Evolutionary conservation across 768 basidiomycete genomes (phyloP).

Genomic region (Podaxis sp.): DNA sequence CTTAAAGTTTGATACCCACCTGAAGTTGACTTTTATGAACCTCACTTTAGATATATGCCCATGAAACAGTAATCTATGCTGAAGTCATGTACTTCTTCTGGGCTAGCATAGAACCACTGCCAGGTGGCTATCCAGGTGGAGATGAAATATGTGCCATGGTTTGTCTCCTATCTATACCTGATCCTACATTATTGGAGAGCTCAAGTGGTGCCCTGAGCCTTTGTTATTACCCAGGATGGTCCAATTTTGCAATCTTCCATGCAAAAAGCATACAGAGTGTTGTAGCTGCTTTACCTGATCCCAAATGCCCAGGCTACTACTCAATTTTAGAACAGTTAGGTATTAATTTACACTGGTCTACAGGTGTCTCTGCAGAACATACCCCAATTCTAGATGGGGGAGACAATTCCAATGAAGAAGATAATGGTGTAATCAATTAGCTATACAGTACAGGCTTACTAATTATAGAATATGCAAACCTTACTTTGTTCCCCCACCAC

Average conservation of each 20-base stretch:
- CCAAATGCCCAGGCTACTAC: not conserved
- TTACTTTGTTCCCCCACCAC: not conserved
- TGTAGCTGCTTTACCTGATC: not conserved
- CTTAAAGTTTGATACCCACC: no score
- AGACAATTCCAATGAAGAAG: not conserved
- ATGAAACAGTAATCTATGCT: not conserved
- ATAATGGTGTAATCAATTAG: not conserved
- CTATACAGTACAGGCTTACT: not conserved
- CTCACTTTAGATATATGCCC: not conserved
- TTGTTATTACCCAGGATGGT: not conserved
- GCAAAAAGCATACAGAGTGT: not conserved
- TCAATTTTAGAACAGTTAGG: not conserved
- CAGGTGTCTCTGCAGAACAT: not conserved
- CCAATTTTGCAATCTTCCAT: not conserved
- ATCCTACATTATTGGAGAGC: not conserved
- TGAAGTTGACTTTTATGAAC: no score
- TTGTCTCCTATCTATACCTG: not conserved
- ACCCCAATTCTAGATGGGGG: not conserved
- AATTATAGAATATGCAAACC: not conserved
- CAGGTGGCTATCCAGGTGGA: not conserved
- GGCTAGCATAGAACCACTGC: not conserved
- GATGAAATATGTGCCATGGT: not conserved
- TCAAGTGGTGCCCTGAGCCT: not conserved
- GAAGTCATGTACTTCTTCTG: not conserved
- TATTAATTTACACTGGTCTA: not conserved